phyloP scores from a whole-genome alignment of 2,329 filamentous ascomycete species.

The Davidsoniella virescens region DNA sequence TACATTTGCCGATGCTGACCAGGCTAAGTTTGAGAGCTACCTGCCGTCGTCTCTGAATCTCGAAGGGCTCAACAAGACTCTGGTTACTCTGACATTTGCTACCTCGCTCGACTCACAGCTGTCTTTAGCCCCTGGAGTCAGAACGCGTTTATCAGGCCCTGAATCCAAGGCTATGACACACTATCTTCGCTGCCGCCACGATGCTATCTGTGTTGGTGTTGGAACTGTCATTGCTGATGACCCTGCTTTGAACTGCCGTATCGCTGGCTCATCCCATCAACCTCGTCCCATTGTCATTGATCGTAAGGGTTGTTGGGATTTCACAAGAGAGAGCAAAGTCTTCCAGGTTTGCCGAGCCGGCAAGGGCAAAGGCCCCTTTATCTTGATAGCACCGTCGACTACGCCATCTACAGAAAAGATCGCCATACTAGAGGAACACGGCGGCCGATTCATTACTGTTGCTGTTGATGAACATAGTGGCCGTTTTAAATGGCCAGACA shows the following conservation, averaged over 20 bases:
- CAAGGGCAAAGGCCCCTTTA: conserved; percentile 55
- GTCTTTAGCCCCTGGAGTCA: conserved; percentile 59
- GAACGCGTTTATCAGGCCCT: conserved; percentile 68
- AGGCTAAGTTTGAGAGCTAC: conserved; percentile 20
- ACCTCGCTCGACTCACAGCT: conserved; percentile 74
- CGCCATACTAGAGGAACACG: conserved; percentile 28
- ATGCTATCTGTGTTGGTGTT: conserved; percentile 71
- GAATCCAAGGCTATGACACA: conserved; percentile 87
- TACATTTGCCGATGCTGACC: conserved; percentile 20
- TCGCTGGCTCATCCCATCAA: conserved; percentile 42
- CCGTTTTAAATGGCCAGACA: conserved; percentile 45
- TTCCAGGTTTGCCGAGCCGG: conserved; percentile 47
- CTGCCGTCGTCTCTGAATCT: conserved; percentile 17
- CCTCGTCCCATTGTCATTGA: conserved; percentile 74
- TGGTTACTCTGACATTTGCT: conserved; percentile 76
- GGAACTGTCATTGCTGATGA: conserved; percentile 75
- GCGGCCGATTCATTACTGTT: conserved; percentile 36
- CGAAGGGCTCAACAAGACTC: conserved; percentile 18
- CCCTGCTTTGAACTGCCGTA: conserved; percentile 69
- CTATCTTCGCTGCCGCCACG: conserved; percentile 65
- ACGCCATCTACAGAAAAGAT: conserved; percentile 29
- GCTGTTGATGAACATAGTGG: conserved; percentile 18
- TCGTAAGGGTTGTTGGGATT: conserved; percentile 56
- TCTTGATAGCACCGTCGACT: conserved; percentile 38
- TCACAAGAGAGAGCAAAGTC: conserved; percentile 44